phyloP scores from a whole-genome alignment of 768 basidiomycete genomes.

The Mycena galopus region DNA sequence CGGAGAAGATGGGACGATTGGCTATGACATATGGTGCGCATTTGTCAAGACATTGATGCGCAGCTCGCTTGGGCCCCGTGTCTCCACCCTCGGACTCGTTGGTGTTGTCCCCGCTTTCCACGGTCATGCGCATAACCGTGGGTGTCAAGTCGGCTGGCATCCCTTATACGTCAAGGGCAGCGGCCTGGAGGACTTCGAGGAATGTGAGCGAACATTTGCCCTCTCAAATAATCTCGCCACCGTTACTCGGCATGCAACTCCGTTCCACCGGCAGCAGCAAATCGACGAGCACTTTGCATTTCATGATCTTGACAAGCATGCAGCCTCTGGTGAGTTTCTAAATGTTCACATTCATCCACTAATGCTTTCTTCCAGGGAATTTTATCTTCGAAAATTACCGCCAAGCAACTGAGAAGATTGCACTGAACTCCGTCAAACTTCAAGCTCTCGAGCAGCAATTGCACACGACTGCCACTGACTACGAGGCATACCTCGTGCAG shows the following conservation, averaged over 20 bases:
- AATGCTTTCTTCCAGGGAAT: background rate
- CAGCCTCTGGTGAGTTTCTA: slow-evolving; percentile 31
- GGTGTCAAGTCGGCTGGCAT: background rate
- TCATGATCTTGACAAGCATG: slow-evolving; percentile 38
- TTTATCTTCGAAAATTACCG: slow-evolving; percentile 22
- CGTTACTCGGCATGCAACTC: slow-evolving; percentile 33
- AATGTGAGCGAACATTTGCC: slow-evolving; percentile 40
- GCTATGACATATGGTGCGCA: background rate
- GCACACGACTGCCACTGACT: slow-evolving; percentile 1
- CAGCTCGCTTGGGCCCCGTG: background rate
- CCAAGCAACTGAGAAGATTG: slow-evolving; percentile 16
- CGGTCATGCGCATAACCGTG: background rate
- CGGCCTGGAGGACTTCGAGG: slow-evolving; percentile 45
- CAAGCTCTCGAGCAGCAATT: background rate
- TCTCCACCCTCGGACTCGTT: too few relatives aligned
- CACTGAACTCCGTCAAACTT: background rate
- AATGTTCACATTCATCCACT: too few relatives aligned
- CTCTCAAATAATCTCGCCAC: slow-evolving; percentile 44
- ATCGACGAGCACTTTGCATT: slow-evolving; percentile 40
- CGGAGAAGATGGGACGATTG: background rate
- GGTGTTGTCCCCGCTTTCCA: background rate
- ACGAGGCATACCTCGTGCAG: background rate
- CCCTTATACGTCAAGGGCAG: slow-evolving; percentile 39
- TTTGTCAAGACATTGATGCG: background rate
- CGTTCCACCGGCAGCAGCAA: slow-evolving; percentile 41